These are phyloP conservation scores for Cenchrus americanus DNA, from an alignment of 176 grass and related monocot species.

Conservation along the genomic window DNA sequence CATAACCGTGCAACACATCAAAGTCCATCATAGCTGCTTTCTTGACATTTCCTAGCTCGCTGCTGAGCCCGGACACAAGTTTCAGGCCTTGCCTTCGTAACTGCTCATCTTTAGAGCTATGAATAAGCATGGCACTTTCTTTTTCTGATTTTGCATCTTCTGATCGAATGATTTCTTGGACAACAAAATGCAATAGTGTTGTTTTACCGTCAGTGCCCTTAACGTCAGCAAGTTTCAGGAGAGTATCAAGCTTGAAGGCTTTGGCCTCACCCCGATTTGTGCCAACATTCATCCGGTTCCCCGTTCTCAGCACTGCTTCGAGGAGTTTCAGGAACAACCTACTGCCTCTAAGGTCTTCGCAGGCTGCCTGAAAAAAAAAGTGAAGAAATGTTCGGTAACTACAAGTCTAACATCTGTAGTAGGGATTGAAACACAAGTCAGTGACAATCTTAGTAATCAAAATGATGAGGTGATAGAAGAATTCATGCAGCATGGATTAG, in stretches of 20 bases:
- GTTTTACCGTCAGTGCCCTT: constrained; percentile 96
- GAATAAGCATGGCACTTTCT: constrained; percentile 45
- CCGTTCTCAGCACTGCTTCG: constrained; percentile 89
- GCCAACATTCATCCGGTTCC: constrained; percentile 98
- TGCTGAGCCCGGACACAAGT: constrained; percentile 79
- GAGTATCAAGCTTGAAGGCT: constrained; percentile 98
- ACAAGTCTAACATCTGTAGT: constrained; percentile 15
- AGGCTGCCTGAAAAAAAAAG: constrained; percentile 69
- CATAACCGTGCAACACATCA: constrained; percentile 82
- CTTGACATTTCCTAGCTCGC: constrained; percentile 86
- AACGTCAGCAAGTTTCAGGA: constrained; percentile 94
- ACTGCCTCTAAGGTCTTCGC: constrained; percentile 88
- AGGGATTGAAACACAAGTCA: constrained; percentile 7
- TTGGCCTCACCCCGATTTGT: constrained; percentile 88
- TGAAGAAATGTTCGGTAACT: constrained; percentile 20
- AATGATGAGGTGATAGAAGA: neutral
- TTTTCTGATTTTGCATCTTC: constrained; percentile 70
- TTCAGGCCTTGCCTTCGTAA: constrained; percentile 88
- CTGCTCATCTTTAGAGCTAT: constrained; percentile 70
- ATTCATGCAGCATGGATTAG: constrained; percentile 11
- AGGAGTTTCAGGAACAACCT: constrained; percentile 91
- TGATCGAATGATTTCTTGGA: constrained; percentile 93
- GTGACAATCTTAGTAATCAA: constrained; percentile 2
- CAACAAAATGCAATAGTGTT: constrained; percentile 94
- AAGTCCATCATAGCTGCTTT: constrained; percentile 96